Evolutionary conservation across 129 eudicot species (phyloP), one percentile per base, ranked within the genome.

Genomic region (Sambucus nigra): DNA sequence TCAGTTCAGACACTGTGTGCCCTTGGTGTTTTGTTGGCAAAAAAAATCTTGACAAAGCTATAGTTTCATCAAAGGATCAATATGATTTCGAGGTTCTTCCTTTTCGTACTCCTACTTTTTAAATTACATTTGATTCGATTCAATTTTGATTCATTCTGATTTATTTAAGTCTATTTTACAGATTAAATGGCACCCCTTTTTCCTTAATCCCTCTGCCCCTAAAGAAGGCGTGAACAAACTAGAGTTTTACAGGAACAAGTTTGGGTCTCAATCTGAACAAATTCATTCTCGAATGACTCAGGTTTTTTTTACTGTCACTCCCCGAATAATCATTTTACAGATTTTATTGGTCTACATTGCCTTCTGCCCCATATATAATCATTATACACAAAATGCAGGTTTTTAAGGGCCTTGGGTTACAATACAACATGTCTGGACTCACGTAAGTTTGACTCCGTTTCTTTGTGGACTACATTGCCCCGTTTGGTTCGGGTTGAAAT

Each of bases 11-110:
- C 72, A 85, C 77, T 40, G 94, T 86, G 5, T 91, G 99, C 49
- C 99, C 95, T 21, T 91, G 99, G 99, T 86, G 95, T 73, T 86
- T 68, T 62, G 95, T 91, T 65, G 99, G 99, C 31, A 91, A 91
- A 72, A 91, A 61, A 70, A 82, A 86, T 73, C 80, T 85, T 23
- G 99, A 91, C 74, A 85, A 67, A 74, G 95, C 99, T 60, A 59
- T 91, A 42, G 81, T 79, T 79, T 67, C 75, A 18, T 74, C 83
- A 4, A 65, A 63, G 26, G 84, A 79, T 82, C 88, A 65, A 59
- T 86, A 68, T 25, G 72, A 79, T 68, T 89, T 89, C 32, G 82
- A 89, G 97, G 97, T 84, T 50, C 49, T 33, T 35, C 46, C 3
- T 61, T 21, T 58, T 14, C 29, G 38, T 42, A 17, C 57, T 59